Base-by-base conservation (phyloP, 1,139 yeast genomes). In the Pichia inconspicua region DNA sequence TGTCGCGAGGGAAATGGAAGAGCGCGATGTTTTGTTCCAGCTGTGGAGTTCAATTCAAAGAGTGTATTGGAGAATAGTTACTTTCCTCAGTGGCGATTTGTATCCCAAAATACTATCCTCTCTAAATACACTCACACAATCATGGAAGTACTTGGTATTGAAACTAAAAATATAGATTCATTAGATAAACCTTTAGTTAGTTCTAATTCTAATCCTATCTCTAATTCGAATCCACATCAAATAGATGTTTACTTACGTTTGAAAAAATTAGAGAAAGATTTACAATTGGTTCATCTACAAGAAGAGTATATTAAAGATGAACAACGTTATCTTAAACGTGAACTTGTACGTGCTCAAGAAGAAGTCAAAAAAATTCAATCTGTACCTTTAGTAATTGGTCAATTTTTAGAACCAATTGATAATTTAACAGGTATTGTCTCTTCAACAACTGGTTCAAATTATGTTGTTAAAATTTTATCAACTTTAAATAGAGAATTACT, bases 261-360 rank as follows among this genome's bases (percentile, higher is more conserved):
- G 60, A 94, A 92, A 73, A 84, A 80, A 64, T 75, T 92, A 55
- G 95, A 92, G 64, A 87, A 90, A 57, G 96, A 90, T 62, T 76
- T 87, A 59, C 96, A 90, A 60, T 72, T 92, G 48, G 70, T 94
- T 54, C 71, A 78, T 50, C 73, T 92, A 56, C 98, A 92, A 68
- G 98, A 92, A 66, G 97, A 90, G 53, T 94, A 90, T 66, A 89
- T 94, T 64, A 92, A 92, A 65, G 98, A 92, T 65, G 99, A 94
- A 67, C 97, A 90, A 65, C 94, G 97, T 63, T 96, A 90, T 67
- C 75, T 94, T 64, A 90, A 88, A 64, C 77, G 97, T 57, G 99
- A 94, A 70, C 76, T 94, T 50, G 82, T 90, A 42, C 81, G 97
- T 58, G 98, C 98, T 1, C 98, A 94, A 66, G 98, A 94, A 67